A percentile compares a stretch with the other conserved stretches of the same genome.
phyloP scores from a whole-genome alignment of 768 basidiomycete species.

The Gloeopeniophorella convolvens region DNA sequence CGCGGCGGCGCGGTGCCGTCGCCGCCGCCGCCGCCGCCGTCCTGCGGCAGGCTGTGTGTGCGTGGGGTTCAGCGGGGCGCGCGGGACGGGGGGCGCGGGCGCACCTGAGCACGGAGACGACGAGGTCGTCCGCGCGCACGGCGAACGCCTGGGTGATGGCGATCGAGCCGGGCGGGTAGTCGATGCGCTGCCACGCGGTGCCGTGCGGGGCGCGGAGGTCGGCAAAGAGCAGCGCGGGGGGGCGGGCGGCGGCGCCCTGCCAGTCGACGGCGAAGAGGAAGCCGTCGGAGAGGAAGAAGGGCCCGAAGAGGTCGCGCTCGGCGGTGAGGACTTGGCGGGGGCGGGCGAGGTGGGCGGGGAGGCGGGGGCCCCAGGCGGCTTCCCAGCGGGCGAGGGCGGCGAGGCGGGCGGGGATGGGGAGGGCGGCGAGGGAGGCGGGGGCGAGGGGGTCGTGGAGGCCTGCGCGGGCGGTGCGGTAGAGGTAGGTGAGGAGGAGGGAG shows the following conservation, averaged over 20 bases:
- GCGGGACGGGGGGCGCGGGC: too few species aligned
- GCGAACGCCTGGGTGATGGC: slow-evolving; percentile 14
- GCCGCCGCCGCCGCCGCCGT: too few species aligned
- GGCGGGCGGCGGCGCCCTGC: neutral
- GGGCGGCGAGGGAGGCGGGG: neutral
- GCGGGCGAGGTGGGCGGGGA: neutral
- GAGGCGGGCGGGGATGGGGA: slow-evolving; percentile 2
- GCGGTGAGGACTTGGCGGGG: slow-evolving; percentile 8
- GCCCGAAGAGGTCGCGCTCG: slow-evolving; percentile 9
- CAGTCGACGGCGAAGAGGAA: slow-evolving; percentile 11
- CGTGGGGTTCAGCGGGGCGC: too few species aligned
- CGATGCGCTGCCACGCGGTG: slow-evolving; percentile 1
- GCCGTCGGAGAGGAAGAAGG: slow-evolving; percentile 10
- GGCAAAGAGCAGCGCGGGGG: slow-evolving; percentile 4
- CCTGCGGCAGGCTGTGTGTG: too few species aligned
- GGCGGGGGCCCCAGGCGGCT: neutral
- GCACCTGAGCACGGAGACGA: slow-evolving; percentile 16
- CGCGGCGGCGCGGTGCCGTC: neutral
- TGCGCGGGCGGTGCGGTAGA: neutral
- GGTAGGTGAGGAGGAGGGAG: slow-evolving; percentile 4
- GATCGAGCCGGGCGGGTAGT: slow-evolving; percentile 8
- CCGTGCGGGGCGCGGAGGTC: slow-evolving; percentile 8
- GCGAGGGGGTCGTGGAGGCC: slow-evolving; percentile 5
- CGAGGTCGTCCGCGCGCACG: slow-evolving; percentile 11
- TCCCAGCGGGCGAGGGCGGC: slow-evolving; percentile 10